phyloP scores from a whole-genome alignment of 1,284 basidiomycete species.

The Cryptococcus deneoformans region DNA sequence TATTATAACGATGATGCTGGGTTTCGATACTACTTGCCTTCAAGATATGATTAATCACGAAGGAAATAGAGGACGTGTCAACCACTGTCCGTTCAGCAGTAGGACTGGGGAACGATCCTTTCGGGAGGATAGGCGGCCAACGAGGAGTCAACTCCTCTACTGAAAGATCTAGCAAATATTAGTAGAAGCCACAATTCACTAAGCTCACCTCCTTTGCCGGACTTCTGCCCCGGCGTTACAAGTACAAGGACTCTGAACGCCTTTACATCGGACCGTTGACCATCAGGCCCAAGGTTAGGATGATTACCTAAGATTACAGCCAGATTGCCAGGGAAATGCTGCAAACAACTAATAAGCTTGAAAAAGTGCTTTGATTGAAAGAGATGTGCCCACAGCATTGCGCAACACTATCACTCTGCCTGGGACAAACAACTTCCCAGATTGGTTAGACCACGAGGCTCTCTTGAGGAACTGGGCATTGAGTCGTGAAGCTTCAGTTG shows the following conservation, averaged over 20 bases:
- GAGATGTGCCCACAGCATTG: slow-evolving; percentile 62
- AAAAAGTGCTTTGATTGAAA: neutral
- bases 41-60: slow-evolving; percentile 67
- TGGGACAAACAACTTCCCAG: slow-evolving; percentile 63
- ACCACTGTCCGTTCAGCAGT: slow-evolving; percentile 70
- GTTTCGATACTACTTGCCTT: slow-evolving; percentile 58
- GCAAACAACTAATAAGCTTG: slow-evolving; percentile 2
- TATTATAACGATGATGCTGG: neutral
- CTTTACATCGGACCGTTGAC: slow-evolving; percentile 52
- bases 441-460: slow-evolving; percentile 63
- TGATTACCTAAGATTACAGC: slow-evolving; percentile 76
- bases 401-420: slow-evolving; percentile 83
- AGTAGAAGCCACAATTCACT: neutral
- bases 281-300: slow-evolving; percentile 50
- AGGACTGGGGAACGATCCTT: slow-evolving; percentile 56
- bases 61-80: slow-evolving; percentile 68
- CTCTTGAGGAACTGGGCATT: slow-evolving; percentile 68
- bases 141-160: slow-evolving; percentile 61
- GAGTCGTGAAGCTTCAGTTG: slow-evolving; percentile 61
- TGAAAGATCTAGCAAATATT: slow-evolving; percentile 57
- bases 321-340: slow-evolving; percentile 77
- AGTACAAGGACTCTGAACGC: slow-evolving; percentile 68
- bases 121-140: slow-evolving; percentile 64
- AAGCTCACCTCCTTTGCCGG: slow-evolving; percentile 56
- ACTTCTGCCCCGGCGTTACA: slow-evolving; percentile 64